Evolutionary conservation across 1,284 basidiomycete species (phyloP).

Genomic region (Trichosporon coremiiforme): DNA sequence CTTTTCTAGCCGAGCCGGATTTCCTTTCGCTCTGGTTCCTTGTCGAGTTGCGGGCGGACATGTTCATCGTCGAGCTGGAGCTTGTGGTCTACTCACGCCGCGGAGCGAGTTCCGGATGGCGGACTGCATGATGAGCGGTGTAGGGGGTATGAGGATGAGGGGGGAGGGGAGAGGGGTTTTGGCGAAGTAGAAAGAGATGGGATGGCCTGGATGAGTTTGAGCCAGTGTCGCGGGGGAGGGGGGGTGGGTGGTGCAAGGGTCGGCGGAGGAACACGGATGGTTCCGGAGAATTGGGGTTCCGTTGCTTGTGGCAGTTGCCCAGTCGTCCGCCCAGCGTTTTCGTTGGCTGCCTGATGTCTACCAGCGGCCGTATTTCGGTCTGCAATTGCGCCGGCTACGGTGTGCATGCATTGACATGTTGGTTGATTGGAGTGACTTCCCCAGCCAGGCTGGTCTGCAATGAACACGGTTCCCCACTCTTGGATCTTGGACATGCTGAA

Average conservation of each 20-base stretch:
- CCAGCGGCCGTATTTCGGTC: constrained; percentile 16
- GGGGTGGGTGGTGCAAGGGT: constrained; percentile 18
- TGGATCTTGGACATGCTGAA: too few relatives aligned
- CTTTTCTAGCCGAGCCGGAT: neutral
- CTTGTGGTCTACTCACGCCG: constrained; percentile 45
- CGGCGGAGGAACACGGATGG: constrained; percentile 18
- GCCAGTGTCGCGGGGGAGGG: constrained; percentile 18
- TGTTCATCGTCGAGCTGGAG: neutral
- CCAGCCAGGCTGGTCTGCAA: neutral
- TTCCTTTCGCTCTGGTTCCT: too few relatives aligned
- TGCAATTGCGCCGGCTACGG: constrained; percentile 10
- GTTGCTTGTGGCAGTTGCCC: constrained; percentile 8
- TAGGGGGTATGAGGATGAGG: constrained; percentile 51
- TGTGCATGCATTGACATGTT: neutral
- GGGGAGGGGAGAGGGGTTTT: constrained; percentile 58
- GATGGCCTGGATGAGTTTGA: constrained; percentile 18
- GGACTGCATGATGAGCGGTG: constrained; percentile 70
- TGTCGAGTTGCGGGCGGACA: too few relatives aligned
- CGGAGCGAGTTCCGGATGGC: constrained; percentile 74
- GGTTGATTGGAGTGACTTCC: constrained; percentile 2
- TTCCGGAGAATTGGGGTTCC: constrained; percentile 13
- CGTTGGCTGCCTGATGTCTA: neutral
- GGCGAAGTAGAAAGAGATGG: constrained; percentile 50
- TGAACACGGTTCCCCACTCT: too few relatives aligned
- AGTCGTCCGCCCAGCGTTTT: neutral